Evolutionary conservation across 371 early-diverging fungal species (phyloP), one percentile per base, ranked within the genome.

Genomic region (Mortierella sp.): DNA sequence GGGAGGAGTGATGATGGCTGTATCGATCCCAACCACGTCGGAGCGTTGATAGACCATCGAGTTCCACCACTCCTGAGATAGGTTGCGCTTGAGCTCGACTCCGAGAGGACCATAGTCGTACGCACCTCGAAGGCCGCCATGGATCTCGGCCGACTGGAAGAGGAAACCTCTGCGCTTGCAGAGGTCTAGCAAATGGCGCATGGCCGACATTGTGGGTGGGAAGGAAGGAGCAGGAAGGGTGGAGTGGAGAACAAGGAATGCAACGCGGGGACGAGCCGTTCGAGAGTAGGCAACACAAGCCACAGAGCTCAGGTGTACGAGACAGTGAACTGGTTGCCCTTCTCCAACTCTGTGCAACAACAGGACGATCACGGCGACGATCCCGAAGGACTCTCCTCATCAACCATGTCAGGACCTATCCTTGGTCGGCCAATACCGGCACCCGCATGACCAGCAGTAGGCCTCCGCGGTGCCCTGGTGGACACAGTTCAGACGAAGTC

Each of bases 61-160:
- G n/a, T n/a, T n/a, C 86, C 89, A 90, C 89, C 91, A 91, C 6
- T 83, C 81, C 34, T 87, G 82, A 19, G 84, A 60, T 60, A 91
- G 84, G 65, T 89, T 89, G 60, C 86, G 83, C 62, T 89, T 89
- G 13, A 91, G 70, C 55, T 89, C 89, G 4, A 86, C 85, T 17
- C 90, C 91, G 12, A 89, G n/a, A n/a, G 89, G 89, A 17, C 91
- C 90, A 69, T 89, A 90, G 60, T 90, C 91, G 52, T 88, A 89
- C 2, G 88, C 88, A 3, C 90, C 90, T 28, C 88, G 79, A 13
- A 91, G 78, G 16, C 91, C 91, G 44, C 90, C 88, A 65, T 91
- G 83, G n/a, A 90, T n/a, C 60, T 88, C 88, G 13, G 86, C 87
- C 2, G 88, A 85, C 57, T 88, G 90, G 39, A 88, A 88, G 37